Base-by-base conservation (phyloP, 192 early-diverging fungal species). In the Coemansia sp. region DNA sequence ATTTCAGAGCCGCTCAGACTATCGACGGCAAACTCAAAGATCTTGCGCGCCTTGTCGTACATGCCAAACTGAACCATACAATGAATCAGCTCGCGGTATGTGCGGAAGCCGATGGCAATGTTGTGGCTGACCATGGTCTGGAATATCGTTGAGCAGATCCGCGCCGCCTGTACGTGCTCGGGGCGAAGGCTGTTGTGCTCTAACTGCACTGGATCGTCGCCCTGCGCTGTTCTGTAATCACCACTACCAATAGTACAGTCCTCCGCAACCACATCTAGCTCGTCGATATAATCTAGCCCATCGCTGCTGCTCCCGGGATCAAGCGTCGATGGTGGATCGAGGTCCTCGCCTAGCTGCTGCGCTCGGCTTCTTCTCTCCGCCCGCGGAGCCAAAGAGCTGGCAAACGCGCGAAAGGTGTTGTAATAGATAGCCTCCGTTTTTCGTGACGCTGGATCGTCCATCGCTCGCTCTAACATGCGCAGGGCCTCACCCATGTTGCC, bases 61-160 rank as follows among this genome's bases (percentile, higher is more conserved):
- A 79, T 70, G 43, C 46, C 70, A 40, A 78, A 70, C 47, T 58
- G 69, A 5, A 68, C 49, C 76, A 83, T 74, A 62, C 81, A 79
- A 20, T 55, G 36, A 9, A 76, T 71, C 47, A 83, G 76, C 47
- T 83, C 81, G 70, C 76, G 81, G 61, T 79, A 83, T 22, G 81
- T 79, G 4, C 68, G 69, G 15, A 65, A 55, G 20, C 76, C 65
- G 15, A 77, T 46, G 16, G 27, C 12, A 2, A 83, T 41, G 13
- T 63, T 43, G 52, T 64, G 71, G 20, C 20, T 64, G 31, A 64
- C 65, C 81, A 83, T 83, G 12, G 41, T 33, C 68, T 79, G 81
- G 53, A 83, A 83, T 34, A 83, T 43, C 52, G 68, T 40, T 24
- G 69, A 76, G 57, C 81, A 84, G 13, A 74, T 70, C 34, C 62